A percentile compares a stretch with the other conserved stretches of the same genome.
phyloP scores from a whole-genome alignment of 805 yeast species.

The Nakazawaea sp. region DNA sequence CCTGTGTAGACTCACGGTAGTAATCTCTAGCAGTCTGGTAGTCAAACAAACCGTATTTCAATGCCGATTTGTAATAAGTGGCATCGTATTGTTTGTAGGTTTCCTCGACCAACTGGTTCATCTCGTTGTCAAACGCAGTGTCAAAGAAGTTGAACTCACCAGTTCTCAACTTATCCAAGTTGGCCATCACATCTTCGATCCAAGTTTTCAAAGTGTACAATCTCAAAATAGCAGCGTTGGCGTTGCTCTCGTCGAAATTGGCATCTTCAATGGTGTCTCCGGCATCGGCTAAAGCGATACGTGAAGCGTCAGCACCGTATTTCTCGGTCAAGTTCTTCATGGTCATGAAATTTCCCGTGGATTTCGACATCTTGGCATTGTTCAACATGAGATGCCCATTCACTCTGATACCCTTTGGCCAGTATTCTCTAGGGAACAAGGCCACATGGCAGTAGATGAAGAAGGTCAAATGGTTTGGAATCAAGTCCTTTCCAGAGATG shows the following conservation, averaged over 20 bases:
- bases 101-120: conserved; percentile 74
- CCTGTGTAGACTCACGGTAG: conserved; percentile 73
- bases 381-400: conserved; percentile 94
- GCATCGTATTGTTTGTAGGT: conserved; percentile 62
- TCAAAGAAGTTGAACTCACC: conserved; percentile 70
- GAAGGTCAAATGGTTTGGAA: conserved; percentile 96
- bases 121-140: conserved; percentile 85
- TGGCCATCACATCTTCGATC: conserved; percentile 72
- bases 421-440: conserved; percentile 78
- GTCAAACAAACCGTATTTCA: conserved; percentile 88
- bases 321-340: conserved; percentile 76
- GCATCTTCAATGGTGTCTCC: conserved; percentile 98
- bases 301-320: conserved; percentile 95
- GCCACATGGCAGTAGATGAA: conserved; percentile 92
- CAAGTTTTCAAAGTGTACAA: conserved; percentile 89
- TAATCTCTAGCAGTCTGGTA: conserved; percentile 93
- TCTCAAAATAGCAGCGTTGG: conserved; percentile 95
- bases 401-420: conserved; percentile 93
- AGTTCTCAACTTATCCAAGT: conserved; percentile 46
- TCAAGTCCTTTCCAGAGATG: conserved; percentile 92
- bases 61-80: conserved; percentile 81
- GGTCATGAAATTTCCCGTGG: conserved; percentile 96
- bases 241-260: conserved; percentile 92
- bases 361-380: conserved; percentile 96
- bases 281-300: conserved; percentile 97